Percentiles rank a stretch among this genome's conserved stretches.
Conservation (phyloP, 768 basidiomycete species). For the Lyophyllum decastes region DNA sequence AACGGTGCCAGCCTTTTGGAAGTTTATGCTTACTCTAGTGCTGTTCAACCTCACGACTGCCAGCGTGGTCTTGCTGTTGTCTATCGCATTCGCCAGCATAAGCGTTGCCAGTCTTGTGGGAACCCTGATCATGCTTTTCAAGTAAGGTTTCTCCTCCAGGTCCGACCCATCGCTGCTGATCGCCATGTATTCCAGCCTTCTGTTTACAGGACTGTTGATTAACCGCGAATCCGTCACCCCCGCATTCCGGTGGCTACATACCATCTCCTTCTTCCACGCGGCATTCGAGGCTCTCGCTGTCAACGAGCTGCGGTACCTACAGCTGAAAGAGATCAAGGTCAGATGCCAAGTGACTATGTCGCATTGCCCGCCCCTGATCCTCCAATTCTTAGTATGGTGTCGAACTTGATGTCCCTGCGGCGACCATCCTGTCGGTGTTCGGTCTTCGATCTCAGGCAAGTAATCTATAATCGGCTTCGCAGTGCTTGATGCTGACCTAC, state of each 20-base stretch:
- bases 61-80: conserved; percentile 86
- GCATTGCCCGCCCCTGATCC: background rate
- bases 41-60: conserved; percentile 97
- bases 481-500: conserved; percentile 2
- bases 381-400: conserved; percentile 76
- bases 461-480: conserved; percentile 6
- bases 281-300: conserved; percentile 98
- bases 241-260: conserved; percentile 83
- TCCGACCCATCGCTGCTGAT: conserved; percentile 1
- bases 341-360: conserved; percentile 20
- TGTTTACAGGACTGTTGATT: conserved; percentile 95
- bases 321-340: conserved; percentile 89
- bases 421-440: conserved; percentile 92
- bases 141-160: conserved; percentile 53
- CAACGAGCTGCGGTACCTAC: conserved; percentile 92
- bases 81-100: conserved; percentile 83
- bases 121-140: conserved; percentile 96
- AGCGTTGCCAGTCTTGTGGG: conserved; percentile 94
- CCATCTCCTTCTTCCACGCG: conserved; percentile 96
- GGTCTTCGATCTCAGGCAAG: conserved; percentile 84
- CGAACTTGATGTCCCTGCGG: conserved; percentile 94
- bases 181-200: conserved; percentile 52
- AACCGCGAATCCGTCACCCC: conserved; percentile 84
- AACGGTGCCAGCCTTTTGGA: conserved; percentile 91
- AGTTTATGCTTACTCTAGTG: conserved; percentile 94